A percentile compares a stretch with the other conserved stretches of the same genome.
Evolutionary conservation across 371 early-diverging fungal genomes (phyloP).

Genomic region (Syncephalastrum racemosum): DNA sequence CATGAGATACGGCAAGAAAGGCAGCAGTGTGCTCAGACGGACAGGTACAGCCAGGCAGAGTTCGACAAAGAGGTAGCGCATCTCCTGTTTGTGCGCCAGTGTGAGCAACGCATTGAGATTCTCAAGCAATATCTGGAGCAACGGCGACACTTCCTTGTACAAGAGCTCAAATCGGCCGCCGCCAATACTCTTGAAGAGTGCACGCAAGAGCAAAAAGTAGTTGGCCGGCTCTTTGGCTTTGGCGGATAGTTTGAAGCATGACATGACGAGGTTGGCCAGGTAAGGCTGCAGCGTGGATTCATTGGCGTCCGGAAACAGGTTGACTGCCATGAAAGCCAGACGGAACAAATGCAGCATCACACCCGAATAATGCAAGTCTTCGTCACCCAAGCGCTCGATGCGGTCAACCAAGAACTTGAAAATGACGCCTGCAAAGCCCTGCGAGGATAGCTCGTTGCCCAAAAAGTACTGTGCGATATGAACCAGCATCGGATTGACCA

Average conservation of each 20-base stretch:
- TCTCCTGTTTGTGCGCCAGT: constrained; percentile 76
- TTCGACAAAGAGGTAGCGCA: constrained; percentile 87
- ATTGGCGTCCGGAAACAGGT: constrained; percentile 89
- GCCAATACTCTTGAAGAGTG: constrained; percentile 86
- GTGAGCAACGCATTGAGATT: constrained; percentile 84
- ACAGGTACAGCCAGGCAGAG: constrained; percentile 97
- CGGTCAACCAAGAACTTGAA: constrained; percentile 80
- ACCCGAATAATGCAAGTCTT: constrained; percentile 71
- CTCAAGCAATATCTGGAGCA: constrained; percentile 89
- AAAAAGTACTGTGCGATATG: constrained; percentile 90
- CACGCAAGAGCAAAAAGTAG: constrained; percentile 89
- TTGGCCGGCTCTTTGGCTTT: constrained; percentile 86
- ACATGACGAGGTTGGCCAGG: constrained; percentile 84
- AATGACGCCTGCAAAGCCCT: constrained; percentile 78
- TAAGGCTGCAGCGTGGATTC: constrained; percentile 91
- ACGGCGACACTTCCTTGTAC: constrained; percentile 90
- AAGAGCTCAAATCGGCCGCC: constrained; percentile 65
- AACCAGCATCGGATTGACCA: constrained; percentile 78
- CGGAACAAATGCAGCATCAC: constrained; percentile 92
- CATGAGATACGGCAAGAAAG: constrained; percentile 94
- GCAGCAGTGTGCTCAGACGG: constrained; percentile 91
- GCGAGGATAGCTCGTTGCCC: constrained; percentile 74
- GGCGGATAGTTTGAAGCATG: constrained; percentile 81
- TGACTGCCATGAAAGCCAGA: constrained; percentile 92
- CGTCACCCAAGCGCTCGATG: constrained; percentile 81